These are phyloP conservation scores for Talaromyces marneffei DNA, from an alignment of 2,329 filamentous ascomycete genomes.

Conservation along the genomic window DNA sequence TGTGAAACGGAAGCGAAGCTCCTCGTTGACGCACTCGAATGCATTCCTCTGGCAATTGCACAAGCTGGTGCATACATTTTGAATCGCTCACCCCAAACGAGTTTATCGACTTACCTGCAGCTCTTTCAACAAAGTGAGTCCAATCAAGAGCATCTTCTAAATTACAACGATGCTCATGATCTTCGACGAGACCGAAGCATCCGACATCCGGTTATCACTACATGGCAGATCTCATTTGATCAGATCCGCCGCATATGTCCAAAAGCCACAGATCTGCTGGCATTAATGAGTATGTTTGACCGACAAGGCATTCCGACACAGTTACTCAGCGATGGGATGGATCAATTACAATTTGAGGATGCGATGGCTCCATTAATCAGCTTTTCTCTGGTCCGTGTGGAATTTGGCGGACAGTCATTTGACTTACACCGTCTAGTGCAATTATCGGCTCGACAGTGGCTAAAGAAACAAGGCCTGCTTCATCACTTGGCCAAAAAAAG, in stretches of 20 bases:
- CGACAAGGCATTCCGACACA: slow-evolving; percentile 23
- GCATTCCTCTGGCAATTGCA: slow-evolving; percentile 27
- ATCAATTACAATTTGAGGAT: slow-evolving; percentile 18
- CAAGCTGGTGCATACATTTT: slow-evolving; percentile 29
- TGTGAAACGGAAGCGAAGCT: neutral
- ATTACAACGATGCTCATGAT: neutral
- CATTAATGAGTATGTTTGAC: slow-evolving; percentile 27
- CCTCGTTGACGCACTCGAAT: slow-evolving; percentile 22
- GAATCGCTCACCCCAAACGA: slow-evolving; percentile 7
- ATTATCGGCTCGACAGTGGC: slow-evolving; percentile 22
- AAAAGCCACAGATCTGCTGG: slow-evolving; percentile 23
- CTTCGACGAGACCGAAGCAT: slow-evolving; percentile 22
- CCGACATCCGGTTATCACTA: slow-evolving; percentile 26
- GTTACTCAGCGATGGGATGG: slow-evolving; percentile 1
- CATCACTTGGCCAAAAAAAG: slow-evolving; percentile 3
- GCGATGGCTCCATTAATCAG: slow-evolving; percentile 17
- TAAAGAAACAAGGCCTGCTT: slow-evolving; percentile 20
- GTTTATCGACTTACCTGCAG: slow-evolving; percentile 7
- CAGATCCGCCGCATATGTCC: slow-evolving; percentile 20
- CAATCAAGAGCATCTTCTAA: neutral
- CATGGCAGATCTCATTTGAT: slow-evolving; percentile 32
- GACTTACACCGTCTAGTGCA: slow-evolving; percentile 27
- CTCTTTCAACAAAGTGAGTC: slow-evolving; percentile 5
- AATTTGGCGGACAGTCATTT: slow-evolving; percentile 12
- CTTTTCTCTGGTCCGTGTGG: slow-evolving; percentile 20